Percentiles rank a stretch among this genome's conserved stretches.
phyloP scores from a whole-genome alignment of 73 alveolate genomes.

The Paraurostyla sp. region DNA sequence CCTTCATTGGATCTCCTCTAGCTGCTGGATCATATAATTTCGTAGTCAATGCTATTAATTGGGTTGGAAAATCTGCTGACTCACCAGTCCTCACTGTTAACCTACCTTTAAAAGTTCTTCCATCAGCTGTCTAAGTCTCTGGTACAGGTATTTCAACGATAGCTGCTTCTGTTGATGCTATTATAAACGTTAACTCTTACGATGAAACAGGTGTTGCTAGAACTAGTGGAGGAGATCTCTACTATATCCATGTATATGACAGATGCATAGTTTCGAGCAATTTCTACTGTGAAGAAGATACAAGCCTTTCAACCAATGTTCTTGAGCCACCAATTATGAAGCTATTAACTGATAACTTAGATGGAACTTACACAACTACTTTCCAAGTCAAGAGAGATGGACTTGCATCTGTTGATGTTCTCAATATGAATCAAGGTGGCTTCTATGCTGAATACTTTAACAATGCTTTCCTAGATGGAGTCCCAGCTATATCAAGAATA shows the following conservation, averaged over 20 bases:
- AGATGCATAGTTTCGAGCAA: conserved; percentile 6
- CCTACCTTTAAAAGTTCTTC: conserved; percentile 27
- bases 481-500: conserved; percentile 79
- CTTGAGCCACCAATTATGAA: conserved; percentile 26
- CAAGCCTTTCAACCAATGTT: neutral
- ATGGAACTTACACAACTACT: conserved; percentile 20
- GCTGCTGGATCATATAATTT: conserved; percentile 70
- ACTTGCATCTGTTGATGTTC: conserved; percentile 68
- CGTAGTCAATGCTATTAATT: conserved; percentile 73
- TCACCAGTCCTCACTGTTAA: conserved; percentile 53
- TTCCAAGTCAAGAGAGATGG: conserved; percentile 45
- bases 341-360: neutral
- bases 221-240: conserved; percentile 30
- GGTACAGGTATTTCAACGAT: conserved; percentile 75
- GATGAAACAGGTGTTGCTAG: conserved; percentile 48
- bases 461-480: conserved; percentile 92
- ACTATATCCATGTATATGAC: neutral
- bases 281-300: conserved; percentile 21
- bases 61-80: conserved; percentile 75
- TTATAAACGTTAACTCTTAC: neutral
- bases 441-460: conserved; percentile 90
- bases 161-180: conserved; percentile 66
- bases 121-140: conserved; percentile 26
- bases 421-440: conserved; percentile 84
- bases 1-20: conserved; percentile 62